Conservation (phyloP, 306 rosid species). For the Dalbergia cochinchinensis region DNA sequence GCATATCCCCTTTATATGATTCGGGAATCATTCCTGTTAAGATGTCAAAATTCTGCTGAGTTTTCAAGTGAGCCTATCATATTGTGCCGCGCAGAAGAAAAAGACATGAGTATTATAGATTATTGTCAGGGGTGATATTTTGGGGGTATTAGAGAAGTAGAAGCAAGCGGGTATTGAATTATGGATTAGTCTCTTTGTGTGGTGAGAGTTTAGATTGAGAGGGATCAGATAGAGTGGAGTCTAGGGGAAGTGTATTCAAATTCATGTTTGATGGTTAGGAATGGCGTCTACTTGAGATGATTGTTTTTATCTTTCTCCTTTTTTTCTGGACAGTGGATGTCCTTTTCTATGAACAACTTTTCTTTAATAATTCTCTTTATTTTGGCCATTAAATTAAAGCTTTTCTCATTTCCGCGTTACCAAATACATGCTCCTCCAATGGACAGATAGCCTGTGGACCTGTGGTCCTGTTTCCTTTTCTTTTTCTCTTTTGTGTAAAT, state of each 20-base stretch:
- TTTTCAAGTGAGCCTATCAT: conserved; percentile 13
- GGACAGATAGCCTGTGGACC: not conserved
- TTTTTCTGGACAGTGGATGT: conserved; percentile 36
- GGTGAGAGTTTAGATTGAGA: conserved; percentile 27
- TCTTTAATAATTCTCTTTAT: not conserved
- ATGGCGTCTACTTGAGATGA: conserved; percentile 7
- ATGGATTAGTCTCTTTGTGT: conserved; percentile 13
- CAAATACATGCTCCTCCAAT: conserved; percentile 3
- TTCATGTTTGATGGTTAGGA: conserved; percentile 38
- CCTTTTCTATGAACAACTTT: conserved; percentile 42
- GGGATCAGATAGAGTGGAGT: conserved; percentile 42
- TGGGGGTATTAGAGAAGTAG: conserved; percentile 21
- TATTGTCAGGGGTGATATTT: conserved; percentile 17
- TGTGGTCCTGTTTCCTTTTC: not conserved
- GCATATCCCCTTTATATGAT: not conserved
- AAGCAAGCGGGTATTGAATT: conserved; percentile 21
- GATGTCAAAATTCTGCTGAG: not conserved
- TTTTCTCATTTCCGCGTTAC: conserved; percentile 24
- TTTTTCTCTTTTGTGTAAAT: not conserved
- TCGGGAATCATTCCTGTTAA: conserved; percentile 27
- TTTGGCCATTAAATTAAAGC: conserved; percentile 8
- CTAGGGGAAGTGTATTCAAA: conserved; percentile 40
- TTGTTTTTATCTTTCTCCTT: not conserved
- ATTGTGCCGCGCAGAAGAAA: not conserved
- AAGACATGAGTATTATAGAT: not conserved